A percentile compares a stretch with the other conserved stretches of the same genome.
Evolutionary conservation across 805 yeast genomes (phyloP).

Genomic region (Danielia oregonensis): DNA sequence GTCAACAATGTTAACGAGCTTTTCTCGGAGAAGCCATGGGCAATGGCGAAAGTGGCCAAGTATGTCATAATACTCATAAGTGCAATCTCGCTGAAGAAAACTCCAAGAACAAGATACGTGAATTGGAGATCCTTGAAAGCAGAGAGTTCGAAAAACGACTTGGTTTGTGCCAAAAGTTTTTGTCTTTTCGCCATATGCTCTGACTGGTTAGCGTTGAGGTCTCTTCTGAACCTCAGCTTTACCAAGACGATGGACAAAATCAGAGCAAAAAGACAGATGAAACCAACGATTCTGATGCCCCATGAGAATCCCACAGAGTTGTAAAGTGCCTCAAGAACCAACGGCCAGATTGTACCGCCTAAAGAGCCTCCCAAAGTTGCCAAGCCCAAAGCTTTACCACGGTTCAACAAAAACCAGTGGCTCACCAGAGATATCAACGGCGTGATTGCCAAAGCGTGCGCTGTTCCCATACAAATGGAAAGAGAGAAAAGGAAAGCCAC

Average conservation of each 20-base stretch:
- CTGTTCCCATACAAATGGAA: conserved; percentile 49
- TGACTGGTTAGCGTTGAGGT: neutral
- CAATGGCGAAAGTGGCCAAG: conserved; percentile 53
- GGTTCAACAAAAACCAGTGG: conserved; percentile 59
- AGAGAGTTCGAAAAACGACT: conserved; percentile 32
- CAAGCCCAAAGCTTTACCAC: conserved; percentile 61
- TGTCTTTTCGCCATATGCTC: conserved; percentile 1
- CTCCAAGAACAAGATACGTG: conserved; percentile 34
- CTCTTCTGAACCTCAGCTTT: conserved; percentile 22
- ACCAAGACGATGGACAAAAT: conserved; percentile 22
- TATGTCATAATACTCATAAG: conserved; percentile 51
- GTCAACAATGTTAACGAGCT: conserved; percentile 44
- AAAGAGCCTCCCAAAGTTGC: conserved; percentile 65
- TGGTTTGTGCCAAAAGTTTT: conserved; percentile 1
- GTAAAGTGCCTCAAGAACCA: conserved; percentile 45
- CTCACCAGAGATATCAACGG: conserved; percentile 61
- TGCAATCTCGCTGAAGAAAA: conserved; percentile 48
- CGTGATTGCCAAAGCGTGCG: conserved; percentile 56
- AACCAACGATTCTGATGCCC: conserved; percentile 51
- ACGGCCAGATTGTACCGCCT: conserved; percentile 63
- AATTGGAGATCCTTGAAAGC: conserved; percentile 37
- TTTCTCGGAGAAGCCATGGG: conserved; percentile 44
- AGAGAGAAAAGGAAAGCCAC: conserved; percentile 63
- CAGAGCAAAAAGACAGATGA: conserved; percentile 27
- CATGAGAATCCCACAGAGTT: conserved; percentile 53